Conservation (phyloP, 2,329 filamentous ascomycete genomes). For the Venturia pyrina region DNA sequence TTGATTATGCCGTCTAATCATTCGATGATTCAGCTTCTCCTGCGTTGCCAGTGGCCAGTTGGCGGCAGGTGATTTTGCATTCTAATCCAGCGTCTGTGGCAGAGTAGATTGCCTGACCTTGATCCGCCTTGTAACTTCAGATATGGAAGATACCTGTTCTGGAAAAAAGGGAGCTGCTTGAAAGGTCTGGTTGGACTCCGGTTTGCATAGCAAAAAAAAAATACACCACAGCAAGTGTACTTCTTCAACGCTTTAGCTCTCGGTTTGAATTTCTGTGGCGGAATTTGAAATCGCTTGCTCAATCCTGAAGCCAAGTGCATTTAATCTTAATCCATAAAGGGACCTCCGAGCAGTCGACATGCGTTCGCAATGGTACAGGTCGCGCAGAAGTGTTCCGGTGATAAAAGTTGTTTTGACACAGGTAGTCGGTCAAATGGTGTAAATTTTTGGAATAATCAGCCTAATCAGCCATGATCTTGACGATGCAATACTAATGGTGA, state of each 20-base stretch:
- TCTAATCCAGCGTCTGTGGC: not conserved
- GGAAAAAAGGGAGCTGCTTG: not conserved
- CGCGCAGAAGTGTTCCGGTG: not conserved
- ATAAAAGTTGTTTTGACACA: not conserved
- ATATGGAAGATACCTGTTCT: not conserved
- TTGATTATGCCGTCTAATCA: not conserved
- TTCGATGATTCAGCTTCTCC: not conserved
- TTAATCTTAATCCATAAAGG: not conserved
- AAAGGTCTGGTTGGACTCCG: not conserved
- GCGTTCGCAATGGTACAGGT: not conserved
- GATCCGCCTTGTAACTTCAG: not conserved
- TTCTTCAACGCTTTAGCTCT: not conserved
- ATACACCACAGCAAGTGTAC: too few species aligned
- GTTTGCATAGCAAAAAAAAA: not conserved
- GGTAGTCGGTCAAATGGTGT: not conserved
- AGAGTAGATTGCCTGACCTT: not conserved
- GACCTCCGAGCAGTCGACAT: not conserved
- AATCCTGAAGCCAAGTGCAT: not conserved
- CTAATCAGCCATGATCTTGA: not conserved
- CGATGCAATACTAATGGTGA: not conserved
- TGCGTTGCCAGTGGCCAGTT: not conserved
- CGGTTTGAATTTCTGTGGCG: not conserved
- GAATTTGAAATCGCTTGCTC: not conserved
- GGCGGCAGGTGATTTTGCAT: not conserved
- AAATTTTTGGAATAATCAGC: not conserved